Base-by-base conservation (phyloP, 202 grass and related monocot species). In the Schoenoplectus triqueter region DNA sequence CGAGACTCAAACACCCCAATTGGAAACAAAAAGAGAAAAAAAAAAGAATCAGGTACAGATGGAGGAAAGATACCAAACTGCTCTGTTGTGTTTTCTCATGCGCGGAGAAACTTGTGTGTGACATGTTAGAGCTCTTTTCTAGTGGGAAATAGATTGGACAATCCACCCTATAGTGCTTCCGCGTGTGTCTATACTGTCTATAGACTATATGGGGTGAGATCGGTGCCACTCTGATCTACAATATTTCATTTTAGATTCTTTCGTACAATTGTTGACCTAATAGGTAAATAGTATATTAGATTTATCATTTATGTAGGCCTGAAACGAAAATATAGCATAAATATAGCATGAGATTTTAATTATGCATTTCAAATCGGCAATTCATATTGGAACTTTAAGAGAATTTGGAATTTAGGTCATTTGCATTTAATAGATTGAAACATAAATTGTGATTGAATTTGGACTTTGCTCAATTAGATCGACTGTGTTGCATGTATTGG, bases 21-120 rank as follows among this genome's bases (percentile, higher is more conserved):
- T 84, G 80, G 72, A 84, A 80, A 87, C 80, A 84, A 83, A 83
- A 87, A 49, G 81, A 52, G 4, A 77, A 7, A 20, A 46, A 42
- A 86, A 72, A 74, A 6, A n/a, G 1, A 13, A 39, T 3, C 19
- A 14, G 73, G n/a, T 62, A 6, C 11, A 55, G 48, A 87, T 72
- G 48, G 50, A 62, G 9, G 14, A 80, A 78, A 40, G 40, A 48
- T 40, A 10, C 39, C 21, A 64, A 7, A 73, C 40, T 22, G 39
- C 19, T 14, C 21, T 14, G 64, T 10, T 69, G 60, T n/a, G 50
- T 52, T 21, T 73, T 10, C 46, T 73, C 64, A 87, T 64, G 64
- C 39, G 51, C 82, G 40, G 19, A 82, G 78, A 63, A 49, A 59
- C 18, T 7, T 6, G 3, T 4, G 3, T 76, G 50, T 56, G 73